Conservation (phyloP, 768 basidiomycete species). For the Chalciporus chontae region DNA sequence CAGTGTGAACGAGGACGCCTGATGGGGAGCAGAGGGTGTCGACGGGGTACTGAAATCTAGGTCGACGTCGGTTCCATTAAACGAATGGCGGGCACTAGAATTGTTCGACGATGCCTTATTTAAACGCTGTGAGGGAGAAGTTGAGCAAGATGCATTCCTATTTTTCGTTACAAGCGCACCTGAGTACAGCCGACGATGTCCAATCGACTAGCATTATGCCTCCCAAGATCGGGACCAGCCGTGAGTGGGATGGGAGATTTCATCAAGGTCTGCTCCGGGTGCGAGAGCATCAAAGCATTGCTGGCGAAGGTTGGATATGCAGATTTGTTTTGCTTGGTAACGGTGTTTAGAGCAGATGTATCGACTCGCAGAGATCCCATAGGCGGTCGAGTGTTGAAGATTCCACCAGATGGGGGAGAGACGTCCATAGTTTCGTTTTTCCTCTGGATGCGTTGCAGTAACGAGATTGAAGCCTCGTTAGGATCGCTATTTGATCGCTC, state of each 20-base stretch:
- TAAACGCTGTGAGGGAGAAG: conserved; percentile 36
- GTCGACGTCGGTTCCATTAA: conserved; percentile 68
- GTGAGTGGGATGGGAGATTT: conserved; percentile 80
- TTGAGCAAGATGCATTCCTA: conserved; percentile 5
- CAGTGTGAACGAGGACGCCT: conserved; percentile 37
- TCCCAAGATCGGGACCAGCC: conserved; percentile 80
- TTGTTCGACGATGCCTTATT: conserved; percentile 46
- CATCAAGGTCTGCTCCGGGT: conserved; percentile 53
- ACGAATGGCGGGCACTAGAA: conserved; percentile 66
- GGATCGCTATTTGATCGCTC: conserved; percentile 81
- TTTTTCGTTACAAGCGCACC: conserved; percentile 37
- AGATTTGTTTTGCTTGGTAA: conserved; percentile 77
- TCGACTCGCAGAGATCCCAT: conserved; percentile 72
- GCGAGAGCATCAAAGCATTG: conserved; percentile 48
- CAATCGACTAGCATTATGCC: conserved; percentile 65
- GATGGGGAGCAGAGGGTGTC: conserved; percentile 46
- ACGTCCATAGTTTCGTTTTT: conserved; percentile 57
- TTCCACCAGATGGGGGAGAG: conserved; percentile 37
- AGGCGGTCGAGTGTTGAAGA: conserved; percentile 61
- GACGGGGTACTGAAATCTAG: conserved; percentile 57
- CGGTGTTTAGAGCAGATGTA: conserved; percentile 59
- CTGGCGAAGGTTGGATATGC: conserved; percentile 65
- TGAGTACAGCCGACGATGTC: conserved; percentile 74
- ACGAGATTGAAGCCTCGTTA: conserved; percentile 65
- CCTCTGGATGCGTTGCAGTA: conserved; percentile 76